phyloP scores from a whole-genome alignment of 495 filamentous ascomycete genomes.

The Trichoderma virens region DNA sequence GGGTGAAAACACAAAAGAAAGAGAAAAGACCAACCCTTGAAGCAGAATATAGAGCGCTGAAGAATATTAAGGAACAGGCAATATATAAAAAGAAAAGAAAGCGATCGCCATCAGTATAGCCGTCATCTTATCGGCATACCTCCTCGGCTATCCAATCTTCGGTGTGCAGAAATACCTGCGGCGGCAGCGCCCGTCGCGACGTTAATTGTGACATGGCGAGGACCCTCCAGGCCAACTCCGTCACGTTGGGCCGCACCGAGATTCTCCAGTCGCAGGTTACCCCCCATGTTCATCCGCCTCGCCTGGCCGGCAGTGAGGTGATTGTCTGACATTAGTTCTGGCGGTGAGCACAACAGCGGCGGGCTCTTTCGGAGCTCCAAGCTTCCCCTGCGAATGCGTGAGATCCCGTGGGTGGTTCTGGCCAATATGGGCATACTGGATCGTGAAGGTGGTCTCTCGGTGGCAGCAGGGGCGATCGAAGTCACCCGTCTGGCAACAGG shows the following conservation, averaged over 20 bases:
- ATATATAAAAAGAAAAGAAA: background rate
- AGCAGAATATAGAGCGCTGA: background rate
- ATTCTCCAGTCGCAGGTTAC: constrained; percentile 22
- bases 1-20: background rate
- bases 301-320: constrained; percentile 37
- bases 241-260: background rate
- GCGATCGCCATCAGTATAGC: background rate
- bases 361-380: constrained; percentile 34
- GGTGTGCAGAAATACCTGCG: constrained; percentile 1
- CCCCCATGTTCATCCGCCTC: constrained; percentile 36
- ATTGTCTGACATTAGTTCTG: constrained; percentile 18
- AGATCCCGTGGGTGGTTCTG: constrained; percentile 39
- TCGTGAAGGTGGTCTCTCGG: constrained; percentile 4
- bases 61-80: background rate
- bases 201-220: constrained; percentile 27
- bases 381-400: constrained; percentile 32
- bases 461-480: constrained; percentile 20
- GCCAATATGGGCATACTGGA: constrained; percentile 25
- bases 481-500: constrained; percentile 29
- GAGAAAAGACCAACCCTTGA: background rate
- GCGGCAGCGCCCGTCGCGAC: constrained; percentile 16
- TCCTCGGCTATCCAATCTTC: constrained; percentile 15
- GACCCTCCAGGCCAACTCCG: background rate
- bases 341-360: constrained; percentile 38
- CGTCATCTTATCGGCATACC: constrained; percentile 21